Evolutionary conservation across 2,329 filamentous ascomycete genomes (phyloP).

Genomic region (Monilinia aucupariae): DNA sequence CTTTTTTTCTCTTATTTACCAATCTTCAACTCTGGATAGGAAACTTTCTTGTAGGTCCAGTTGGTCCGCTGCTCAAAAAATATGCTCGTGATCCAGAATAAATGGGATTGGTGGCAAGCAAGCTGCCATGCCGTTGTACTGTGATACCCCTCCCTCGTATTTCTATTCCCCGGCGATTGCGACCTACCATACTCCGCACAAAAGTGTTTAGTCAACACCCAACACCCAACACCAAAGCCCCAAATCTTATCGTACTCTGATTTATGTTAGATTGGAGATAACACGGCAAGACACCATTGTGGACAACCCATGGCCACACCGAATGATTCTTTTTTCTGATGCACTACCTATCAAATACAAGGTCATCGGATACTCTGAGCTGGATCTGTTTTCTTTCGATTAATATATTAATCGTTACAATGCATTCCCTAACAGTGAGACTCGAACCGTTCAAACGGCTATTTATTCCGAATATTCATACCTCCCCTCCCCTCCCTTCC

Average conservation of each 20-base stretch:
- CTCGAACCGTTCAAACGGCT: background rate
- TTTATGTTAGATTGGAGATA: background rate
- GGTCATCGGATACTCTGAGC: conserved; percentile 5
- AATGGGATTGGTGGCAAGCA: background rate
- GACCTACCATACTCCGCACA: background rate
- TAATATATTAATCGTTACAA: conserved; percentile 14
- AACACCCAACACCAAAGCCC: background rate
- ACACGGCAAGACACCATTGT: background rate
- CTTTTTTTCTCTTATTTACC: too few species aligned
- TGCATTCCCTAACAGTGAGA: conserved; percentile 1
- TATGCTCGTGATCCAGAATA: background rate
- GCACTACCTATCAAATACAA: background rate
- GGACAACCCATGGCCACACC: background rate
- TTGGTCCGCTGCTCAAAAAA: background rate
- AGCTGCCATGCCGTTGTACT: background rate
- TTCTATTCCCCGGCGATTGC: background rate
- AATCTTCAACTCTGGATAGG: background rate
- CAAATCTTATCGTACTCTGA: background rate
- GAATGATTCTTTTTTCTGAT: background rate
- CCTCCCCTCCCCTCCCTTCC: conserved; percentile 9
- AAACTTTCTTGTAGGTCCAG: background rate
- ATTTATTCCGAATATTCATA: conserved; percentile 2
- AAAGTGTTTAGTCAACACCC: background rate
- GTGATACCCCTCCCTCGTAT: background rate
- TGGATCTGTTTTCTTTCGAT: conserved; percentile 9